phyloP scores from a whole-genome alignment of 2,329 filamentous ascomycete genomes.

The Bipolaris bicolor region DNA sequence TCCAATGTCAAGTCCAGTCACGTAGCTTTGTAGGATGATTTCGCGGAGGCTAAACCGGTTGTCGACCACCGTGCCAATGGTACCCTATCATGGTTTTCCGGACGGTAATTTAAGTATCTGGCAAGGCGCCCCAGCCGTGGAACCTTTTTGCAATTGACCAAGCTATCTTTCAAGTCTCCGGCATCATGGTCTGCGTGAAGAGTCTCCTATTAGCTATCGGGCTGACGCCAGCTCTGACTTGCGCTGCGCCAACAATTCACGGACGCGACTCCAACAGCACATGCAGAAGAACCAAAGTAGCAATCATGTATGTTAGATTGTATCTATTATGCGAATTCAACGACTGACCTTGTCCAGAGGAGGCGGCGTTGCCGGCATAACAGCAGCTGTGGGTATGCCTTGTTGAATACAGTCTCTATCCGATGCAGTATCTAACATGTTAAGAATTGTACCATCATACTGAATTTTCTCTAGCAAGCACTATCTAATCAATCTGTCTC shows the following conservation, averaged over 20 bases:
- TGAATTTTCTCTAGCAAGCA: constrained; percentile 55
- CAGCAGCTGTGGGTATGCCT: constrained; percentile 59
- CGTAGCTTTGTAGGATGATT: constrained; percentile 3
- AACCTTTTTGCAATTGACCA: neutral
- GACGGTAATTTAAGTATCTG: constrained; percentile 7
- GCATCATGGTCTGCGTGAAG: constrained; percentile 8
- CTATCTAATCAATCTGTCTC: constrained; percentile 65
- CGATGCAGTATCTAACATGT: neutral
- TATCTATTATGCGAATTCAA: neutral
- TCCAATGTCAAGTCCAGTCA: neutral
- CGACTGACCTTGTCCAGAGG: constrained; percentile 47
- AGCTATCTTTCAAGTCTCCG: neutral
- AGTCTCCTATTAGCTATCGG: constrained; percentile 10
- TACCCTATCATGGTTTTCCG: neutral
- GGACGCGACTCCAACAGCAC: constrained; percentile 27
- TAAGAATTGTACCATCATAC: constrained; percentile 2
- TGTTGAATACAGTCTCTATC: neutral
- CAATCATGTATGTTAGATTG: constrained; percentile 33
- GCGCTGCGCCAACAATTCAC: constrained; percentile 24
- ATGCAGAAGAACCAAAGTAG: constrained; percentile 43
- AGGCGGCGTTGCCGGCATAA: constrained; percentile 67
- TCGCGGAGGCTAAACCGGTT: neutral
- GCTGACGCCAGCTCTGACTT: constrained; percentile 9
- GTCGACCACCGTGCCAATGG: neutral
- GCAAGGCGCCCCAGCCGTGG: neutral